Conservation (phyloP, 768 basidiomycete species). For the Amanita polypyramis region DNA sequence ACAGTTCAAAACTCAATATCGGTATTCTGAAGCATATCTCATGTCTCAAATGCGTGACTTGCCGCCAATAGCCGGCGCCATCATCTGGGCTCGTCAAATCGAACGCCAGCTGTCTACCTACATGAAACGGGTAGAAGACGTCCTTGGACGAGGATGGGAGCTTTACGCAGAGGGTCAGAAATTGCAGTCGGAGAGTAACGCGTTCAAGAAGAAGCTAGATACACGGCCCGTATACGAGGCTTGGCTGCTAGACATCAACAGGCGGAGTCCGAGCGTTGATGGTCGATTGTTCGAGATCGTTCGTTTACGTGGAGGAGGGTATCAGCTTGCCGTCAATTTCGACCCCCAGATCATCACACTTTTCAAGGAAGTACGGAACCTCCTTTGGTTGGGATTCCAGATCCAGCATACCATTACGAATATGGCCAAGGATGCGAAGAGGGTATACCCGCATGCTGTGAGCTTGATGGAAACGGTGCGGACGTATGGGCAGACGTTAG, state of each 20-base stretch:
- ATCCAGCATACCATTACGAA: constrained; percentile 92
- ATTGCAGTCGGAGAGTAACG: constrained; percentile 80
- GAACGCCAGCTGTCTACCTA: constrained; percentile 91
- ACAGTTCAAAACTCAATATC: constrained; percentile 93
- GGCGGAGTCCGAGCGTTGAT: constrained; percentile 84
- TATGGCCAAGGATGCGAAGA: constrained; percentile 97
- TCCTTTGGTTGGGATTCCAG: constrained; percentile 92
- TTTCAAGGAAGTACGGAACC: constrained; percentile 95
- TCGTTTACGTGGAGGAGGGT: constrained; percentile 57
- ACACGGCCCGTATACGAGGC: constrained; percentile 91
- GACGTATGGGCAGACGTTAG: constrained; percentile 92
- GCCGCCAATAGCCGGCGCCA: constrained; percentile 95
- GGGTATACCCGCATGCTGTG: constrained; percentile 97
- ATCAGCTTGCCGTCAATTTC: constrained; percentile 91
- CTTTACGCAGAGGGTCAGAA: constrained; percentile 99
- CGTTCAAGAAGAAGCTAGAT: constrained; percentile 94
- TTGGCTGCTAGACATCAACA: constrained; percentile 92
- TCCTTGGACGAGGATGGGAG: constrained; percentile 97
- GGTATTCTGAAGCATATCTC: constrained; percentile 90
- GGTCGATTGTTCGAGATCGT: constrained; percentile 92
- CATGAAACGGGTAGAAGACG: constrained; percentile 99
- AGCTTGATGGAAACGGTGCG: constrained; percentile 98
- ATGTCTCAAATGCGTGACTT: constrained; percentile 99
- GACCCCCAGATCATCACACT: constrained; percentile 97
- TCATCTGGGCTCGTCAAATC: constrained; percentile 99